Conservation (phyloP, 352 stramenopile genomes). For the Phytophthora sp. region DNA sequence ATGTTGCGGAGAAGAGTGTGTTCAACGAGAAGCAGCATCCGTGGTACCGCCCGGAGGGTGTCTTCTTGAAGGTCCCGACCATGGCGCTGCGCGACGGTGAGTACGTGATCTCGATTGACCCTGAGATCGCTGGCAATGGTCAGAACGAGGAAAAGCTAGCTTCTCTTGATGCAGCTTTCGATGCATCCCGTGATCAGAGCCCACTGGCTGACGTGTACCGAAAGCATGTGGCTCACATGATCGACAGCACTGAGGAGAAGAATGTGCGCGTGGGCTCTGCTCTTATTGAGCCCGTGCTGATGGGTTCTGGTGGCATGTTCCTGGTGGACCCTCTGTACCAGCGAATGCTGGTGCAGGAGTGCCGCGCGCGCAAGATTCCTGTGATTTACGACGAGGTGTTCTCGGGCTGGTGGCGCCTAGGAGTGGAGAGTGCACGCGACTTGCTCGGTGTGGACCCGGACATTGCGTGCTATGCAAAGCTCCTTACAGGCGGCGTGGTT, state of each 20-base stretch:
- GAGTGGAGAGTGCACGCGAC: conserved; percentile 84
- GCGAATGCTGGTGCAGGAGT: conserved; percentile 85
- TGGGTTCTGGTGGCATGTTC: conserved; percentile 90
- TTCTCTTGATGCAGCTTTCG: conserved; percentile 63
- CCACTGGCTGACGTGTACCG: conserved; percentile 59
- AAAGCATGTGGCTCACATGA: conserved; percentile 62
- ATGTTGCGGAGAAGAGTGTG: conserved; percentile 90
- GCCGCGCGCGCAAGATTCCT: conserved; percentile 74
- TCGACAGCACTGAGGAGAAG: conserved; percentile 43
- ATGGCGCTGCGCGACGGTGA: conserved; percentile 65
- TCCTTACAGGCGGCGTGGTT: conserved; percentile 90
- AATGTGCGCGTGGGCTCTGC: conserved; percentile 70
- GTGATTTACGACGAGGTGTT: conserved; percentile 95
- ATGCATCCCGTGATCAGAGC: conserved; percentile 43
- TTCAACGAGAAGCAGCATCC: conserved; percentile 93
- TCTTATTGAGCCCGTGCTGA: conserved; percentile 91
- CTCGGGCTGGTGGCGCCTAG: conserved; percentile 91
- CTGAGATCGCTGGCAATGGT: conserved; percentile 43
- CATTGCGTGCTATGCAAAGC: conserved; percentile 92
- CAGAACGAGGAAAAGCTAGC: conserved; percentile 40
- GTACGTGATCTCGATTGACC: conserved; percentile 62
- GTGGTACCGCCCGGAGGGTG: conserved; percentile 88
- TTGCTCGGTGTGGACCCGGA: conserved; percentile 88
- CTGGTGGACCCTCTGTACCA: conserved; percentile 94
- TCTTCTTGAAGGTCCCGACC: conserved; percentile 85